Evolutionary conservation across 2,329 filamentous ascomycete species (phyloP), one percentile per base, ranked within the genome.

Genomic region (Setomelanomma holmii): DNA sequence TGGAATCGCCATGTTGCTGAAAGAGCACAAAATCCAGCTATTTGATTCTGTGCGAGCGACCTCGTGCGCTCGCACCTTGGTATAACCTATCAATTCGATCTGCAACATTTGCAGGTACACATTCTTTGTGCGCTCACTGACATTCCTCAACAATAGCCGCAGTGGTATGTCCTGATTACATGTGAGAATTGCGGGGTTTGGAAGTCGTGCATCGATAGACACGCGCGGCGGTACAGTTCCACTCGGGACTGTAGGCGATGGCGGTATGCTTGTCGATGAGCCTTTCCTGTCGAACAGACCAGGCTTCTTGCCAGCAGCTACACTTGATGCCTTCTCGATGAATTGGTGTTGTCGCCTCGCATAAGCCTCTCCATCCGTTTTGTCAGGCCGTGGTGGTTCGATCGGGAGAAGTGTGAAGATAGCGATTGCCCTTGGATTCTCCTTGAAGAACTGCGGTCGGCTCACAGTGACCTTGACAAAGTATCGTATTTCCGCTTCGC

Each of bases 401-500:
- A 98, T 93, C 4, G 95, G 95, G 33, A 97, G 82, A 71, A 99
- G 95, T 52, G 90, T 93, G 76, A 97, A 89, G 57, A 71, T 69
- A 22, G 67, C 66, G 67, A 78, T 64, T 12, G 77, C 73, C 47
- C 93, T 82, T 74, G 91, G 89, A 67, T 97, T 97, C 76, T 96
- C 92, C 70, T 93, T 93, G 75, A 96, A 91, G 53, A 97, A 82
- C 12, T 89, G 88, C 0, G 92, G 91, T n/a, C 92, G 83, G 67
- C 92, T 90, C 5, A 98, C 87, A 0, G 95, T 98, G n/a, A 89
- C 91, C 74, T 99, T 99, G 70, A 98, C 83, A 71, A 90, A 99
- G 76, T 99, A 99, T 62, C 88, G 85, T 54, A 98, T 93, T 75
- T 96, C 92, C 19, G 93, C 93, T 73, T 93, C 86, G 24, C 88